phyloP scores from a whole-genome alignment of 2,329 filamentous ascomycete genomes.

The Aspergillus transmontanensis region DNA sequence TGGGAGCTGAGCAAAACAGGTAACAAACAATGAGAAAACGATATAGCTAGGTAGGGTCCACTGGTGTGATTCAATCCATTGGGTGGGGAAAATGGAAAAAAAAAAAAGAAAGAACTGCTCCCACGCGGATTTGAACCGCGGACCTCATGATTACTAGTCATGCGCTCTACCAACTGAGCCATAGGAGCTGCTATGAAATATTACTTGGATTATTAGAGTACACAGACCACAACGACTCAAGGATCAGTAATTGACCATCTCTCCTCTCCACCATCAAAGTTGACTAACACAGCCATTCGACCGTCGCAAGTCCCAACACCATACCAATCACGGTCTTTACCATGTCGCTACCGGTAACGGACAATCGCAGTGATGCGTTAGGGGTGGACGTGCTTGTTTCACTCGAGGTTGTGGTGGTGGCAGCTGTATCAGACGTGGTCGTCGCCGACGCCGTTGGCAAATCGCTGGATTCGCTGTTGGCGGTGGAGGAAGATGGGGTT shows the following conservation, averaged over 20 bases:
- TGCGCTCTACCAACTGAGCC: neutral
- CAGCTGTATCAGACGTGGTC: neutral
- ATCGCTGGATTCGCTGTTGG: neutral
- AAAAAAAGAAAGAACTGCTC: neutral
- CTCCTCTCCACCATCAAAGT: too few species aligned
- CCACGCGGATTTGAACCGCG: neutral
- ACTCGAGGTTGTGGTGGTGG: neutral
- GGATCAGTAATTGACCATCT: too few species aligned
- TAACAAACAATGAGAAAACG: too few species aligned
- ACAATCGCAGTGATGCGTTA: neutral
- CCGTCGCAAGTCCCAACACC: neutral
- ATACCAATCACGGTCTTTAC: neutral
- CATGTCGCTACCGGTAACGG: neutral
- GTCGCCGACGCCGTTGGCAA: neutral
- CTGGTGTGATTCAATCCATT: too few species aligned
- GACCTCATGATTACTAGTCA: neutral
- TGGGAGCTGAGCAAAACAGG: too few species aligned
- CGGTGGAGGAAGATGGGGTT: neutral
- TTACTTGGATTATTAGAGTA: too few species aligned
- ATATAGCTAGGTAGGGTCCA: too few species aligned
- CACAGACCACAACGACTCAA: too few species aligned
- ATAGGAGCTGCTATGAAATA: neutral
- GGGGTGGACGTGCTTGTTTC: neutral
- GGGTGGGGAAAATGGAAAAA: neutral
- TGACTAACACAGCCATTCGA: neutral